Evolutionary conservation across 208 protist species (phyloP), one percentile per base, ranked within the genome.

Genomic region (Leishmania arabica): DNA sequence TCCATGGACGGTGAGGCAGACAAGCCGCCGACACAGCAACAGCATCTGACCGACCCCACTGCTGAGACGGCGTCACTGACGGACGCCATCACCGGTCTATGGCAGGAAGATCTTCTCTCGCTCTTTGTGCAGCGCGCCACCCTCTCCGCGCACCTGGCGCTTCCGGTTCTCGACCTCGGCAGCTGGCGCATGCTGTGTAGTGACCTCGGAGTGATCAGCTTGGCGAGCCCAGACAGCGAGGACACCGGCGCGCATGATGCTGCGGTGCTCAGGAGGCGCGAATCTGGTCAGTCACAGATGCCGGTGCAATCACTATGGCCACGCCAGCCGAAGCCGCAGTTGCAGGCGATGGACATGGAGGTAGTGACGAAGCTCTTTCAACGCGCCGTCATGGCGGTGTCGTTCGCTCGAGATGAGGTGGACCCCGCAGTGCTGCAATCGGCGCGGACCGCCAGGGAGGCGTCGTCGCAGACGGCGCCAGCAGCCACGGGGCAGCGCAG

Each of bases 131-230:
- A 86, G 34, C 88, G 88, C 62, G 79, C 87, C 11, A 82, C 70
- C 31, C 81, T 97, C 56, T 89, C 90, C 27, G 82, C 84, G 19
- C 85, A 94, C 58, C 89, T 92, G 58, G 91, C 92, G 47, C 90
- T 96, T 74, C 95, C 95, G 9, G 85, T 86, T 47, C 78, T 97
- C n/a, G 89, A 95, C 85, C 86, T 97, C 49, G 86, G 89, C 45
- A 84, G 87, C 76, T 97, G 95, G 93, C 89, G 95, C 15, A 40
- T 96, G 31, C 83, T 97, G 21, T 96, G 90, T 79, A 84, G 84
- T 19, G 95, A 97, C 42, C 49, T 95, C 37, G 85, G 86, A 8
- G 77, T 96, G 40, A 80, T 96, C 24, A 79, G 74, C 24, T 60
- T 92, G 40, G 68, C 80, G 19, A 58, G 34, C 31, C 72, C 86